Conservation (phyloP, 2,329 filamentous ascomycete species). For the Microsporum ferrugineum region DNA sequence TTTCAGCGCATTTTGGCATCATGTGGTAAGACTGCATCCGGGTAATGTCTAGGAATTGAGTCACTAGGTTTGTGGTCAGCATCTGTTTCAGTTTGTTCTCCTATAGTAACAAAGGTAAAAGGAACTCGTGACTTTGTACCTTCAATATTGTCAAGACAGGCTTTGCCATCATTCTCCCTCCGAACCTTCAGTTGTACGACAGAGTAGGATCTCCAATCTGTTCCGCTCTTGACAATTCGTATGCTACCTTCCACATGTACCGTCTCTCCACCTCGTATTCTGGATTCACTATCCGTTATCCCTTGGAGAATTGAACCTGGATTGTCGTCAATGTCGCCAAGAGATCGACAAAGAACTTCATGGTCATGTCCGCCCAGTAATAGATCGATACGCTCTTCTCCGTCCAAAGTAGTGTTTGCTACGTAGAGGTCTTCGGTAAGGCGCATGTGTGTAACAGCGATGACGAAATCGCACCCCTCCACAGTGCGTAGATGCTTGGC, state of each 20-base stretch:
- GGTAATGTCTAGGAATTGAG: neutral
- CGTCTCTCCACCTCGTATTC: neutral
- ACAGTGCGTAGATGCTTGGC: neutral
- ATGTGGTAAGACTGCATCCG: neutral
- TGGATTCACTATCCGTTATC: neutral
- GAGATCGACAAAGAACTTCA: neutral
- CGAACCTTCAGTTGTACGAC: neutral
- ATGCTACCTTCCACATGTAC: neutral
- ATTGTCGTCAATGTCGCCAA: neutral
- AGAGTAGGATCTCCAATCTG: neutral
- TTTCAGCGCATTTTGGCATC: neutral
- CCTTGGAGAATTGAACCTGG: neutral
- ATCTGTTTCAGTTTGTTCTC: neutral
- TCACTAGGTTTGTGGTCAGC: neutral
- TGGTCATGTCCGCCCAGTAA: neutral
- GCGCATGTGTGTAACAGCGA: neutral
- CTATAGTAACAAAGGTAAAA: neutral
- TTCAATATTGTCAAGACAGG: neutral
- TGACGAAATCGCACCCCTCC: neutral
- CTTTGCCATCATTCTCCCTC: neutral
- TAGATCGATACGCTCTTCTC: neutral
- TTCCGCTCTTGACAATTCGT: neutral
- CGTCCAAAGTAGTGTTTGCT: neutral
- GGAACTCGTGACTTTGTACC: neutral
- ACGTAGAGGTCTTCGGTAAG: neutral